phyloP scores from a whole-genome alignment of 2,329 filamentous ascomycete genomes.

The Diplodia corticola region DNA sequence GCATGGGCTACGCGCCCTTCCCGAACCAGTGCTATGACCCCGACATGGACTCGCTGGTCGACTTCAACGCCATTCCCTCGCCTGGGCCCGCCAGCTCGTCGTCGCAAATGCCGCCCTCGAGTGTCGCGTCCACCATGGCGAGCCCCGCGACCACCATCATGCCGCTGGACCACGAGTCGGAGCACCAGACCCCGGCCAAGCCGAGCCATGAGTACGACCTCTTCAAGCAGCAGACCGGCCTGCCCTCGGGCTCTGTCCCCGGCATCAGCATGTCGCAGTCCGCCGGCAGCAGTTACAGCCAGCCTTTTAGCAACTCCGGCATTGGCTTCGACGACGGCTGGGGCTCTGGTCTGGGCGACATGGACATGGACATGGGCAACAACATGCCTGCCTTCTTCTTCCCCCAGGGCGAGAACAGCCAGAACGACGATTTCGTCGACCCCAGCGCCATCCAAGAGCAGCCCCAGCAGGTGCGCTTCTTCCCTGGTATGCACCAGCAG shows the following conservation, averaged over 20 bases:
- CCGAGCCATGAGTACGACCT: slow-evolving; percentile 94
- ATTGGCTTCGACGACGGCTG: slow-evolving; percentile 68
- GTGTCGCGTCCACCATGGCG: slow-evolving; percentile 54
- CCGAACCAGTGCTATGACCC: slow-evolving; percentile 42
- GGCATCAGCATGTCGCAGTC: slow-evolving; percentile 64
- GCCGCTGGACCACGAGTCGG: slow-evolving; percentile 47
- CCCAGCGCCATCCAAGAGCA: slow-evolving; percentile 71
- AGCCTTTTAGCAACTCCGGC: slow-evolving; percentile 57
- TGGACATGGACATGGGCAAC: slow-evolving; percentile 62
- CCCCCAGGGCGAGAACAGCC: slow-evolving; percentile 43
- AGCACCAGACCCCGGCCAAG: slow-evolving; percentile 65
- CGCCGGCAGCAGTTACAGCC: slow-evolving; percentile 35
- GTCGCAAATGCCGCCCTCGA: slow-evolving; percentile 51
- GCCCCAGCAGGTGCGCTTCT: slow-evolving; percentile 67
- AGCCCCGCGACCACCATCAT: slow-evolving; percentile 57
- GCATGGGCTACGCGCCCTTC: slow-evolving; percentile 34
- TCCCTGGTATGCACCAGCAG: slow-evolving; percentile 91
- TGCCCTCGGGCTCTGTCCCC: slow-evolving; percentile 80
- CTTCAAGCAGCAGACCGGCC: slow-evolving; percentile 93
- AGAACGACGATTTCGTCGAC: slow-evolving; percentile 64
- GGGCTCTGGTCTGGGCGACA: slow-evolving; percentile 56
- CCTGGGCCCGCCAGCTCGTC: slow-evolving; percentile 57
- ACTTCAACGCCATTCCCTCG: slow-evolving; percentile 62
- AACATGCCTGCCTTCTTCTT: slow-evolving; percentile 65
- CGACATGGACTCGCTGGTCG: slow-evolving; percentile 44